Percentiles rank a stretch among this genome's conserved stretches.
These are phyloP conservation scores for Scedosporium dehoogii DNA, from an alignment of 2,329 filamentous ascomycete genomes.

Conservation along the genomic window DNA sequence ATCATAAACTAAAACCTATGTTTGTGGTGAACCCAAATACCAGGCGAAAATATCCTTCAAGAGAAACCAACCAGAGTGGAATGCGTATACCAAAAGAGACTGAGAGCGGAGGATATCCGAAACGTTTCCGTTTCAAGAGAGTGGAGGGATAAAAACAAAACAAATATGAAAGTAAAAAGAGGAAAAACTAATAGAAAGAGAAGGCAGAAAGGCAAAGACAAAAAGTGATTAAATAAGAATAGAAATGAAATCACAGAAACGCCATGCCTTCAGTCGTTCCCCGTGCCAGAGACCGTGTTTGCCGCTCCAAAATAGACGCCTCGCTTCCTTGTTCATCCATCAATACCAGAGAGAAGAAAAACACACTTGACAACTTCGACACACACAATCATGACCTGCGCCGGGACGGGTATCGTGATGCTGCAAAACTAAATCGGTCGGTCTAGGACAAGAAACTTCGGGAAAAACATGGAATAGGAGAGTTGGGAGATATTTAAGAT, in stretches of 20 bases:
- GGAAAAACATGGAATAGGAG: no score
- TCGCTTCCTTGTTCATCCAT: no score
- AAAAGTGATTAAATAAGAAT: conserved; percentile 6
- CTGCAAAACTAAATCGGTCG: no score
- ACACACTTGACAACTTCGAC: no score
- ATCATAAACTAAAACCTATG: background rate
- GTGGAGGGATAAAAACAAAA: background rate
- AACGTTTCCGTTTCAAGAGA: background rate
- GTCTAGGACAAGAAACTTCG: no score
- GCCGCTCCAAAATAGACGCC: no score
- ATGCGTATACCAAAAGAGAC: background rate
- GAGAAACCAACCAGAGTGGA: conserved; percentile 1
- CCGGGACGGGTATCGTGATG: no score
- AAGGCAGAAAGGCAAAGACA: background rate
- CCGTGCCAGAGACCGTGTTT: conserved; percentile 14
- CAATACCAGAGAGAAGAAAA: no score
- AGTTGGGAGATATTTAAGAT: no score
- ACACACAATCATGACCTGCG: no score
- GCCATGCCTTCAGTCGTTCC: background rate
- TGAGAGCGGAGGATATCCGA: background rate
- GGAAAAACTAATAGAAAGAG: background rate
- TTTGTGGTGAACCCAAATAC: background rate
- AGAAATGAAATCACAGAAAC: conserved; percentile 4
- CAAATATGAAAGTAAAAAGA: no score
- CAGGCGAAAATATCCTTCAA: background rate